These are phyloP conservation scores for Lactifluus pinguis DNA, from an alignment of 768 basidiomycete genomes.

Conservation along the genomic window DNA sequence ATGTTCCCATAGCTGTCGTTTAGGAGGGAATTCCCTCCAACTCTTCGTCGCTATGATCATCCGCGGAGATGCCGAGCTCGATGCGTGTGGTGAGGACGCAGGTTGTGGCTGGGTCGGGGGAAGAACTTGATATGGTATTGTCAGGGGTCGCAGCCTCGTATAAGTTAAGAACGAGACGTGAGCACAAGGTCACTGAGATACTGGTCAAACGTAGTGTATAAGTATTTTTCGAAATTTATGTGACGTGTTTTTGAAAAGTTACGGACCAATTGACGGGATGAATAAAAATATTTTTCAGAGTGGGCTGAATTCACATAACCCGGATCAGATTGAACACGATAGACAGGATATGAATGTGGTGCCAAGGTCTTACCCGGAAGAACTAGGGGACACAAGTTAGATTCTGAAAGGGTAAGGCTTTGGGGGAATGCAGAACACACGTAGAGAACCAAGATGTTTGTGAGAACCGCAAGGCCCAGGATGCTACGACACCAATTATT, in stretches of 20 bases:
- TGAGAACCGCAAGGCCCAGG: constrained; percentile 42
- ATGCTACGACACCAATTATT: constrained; percentile 27
- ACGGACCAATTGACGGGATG: constrained; percentile 41
- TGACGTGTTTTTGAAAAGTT: not conserved
- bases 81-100: constrained; percentile 21
- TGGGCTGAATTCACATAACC: constrained; percentile 30
- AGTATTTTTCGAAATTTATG: not conserved
- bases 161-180: constrained; percentile 48
- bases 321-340: constrained; percentile 20
- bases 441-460: constrained; percentile 39
- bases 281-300: constrained; percentile 37
- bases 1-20: not conserved
- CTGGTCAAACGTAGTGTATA: constrained; percentile 21
- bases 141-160: constrained; percentile 30
- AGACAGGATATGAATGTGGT: not conserved
- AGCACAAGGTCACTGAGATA: constrained; percentile 44
- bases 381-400: constrained; percentile 15
- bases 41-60: not conserved
- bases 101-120: constrained; percentile 9
- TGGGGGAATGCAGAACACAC: constrained; percentile 19
- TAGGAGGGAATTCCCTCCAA: too few species aligned
- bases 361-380: constrained; percentile 17
- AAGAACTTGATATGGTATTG: not conserved
- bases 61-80: not conserved
- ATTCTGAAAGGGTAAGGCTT: too few species aligned